Evolutionary conservation across 352 stramenopile genomes (phyloP), one percentile per base, ranked within the genome.

Genomic region (Thalassiosira pacifica): DNA sequence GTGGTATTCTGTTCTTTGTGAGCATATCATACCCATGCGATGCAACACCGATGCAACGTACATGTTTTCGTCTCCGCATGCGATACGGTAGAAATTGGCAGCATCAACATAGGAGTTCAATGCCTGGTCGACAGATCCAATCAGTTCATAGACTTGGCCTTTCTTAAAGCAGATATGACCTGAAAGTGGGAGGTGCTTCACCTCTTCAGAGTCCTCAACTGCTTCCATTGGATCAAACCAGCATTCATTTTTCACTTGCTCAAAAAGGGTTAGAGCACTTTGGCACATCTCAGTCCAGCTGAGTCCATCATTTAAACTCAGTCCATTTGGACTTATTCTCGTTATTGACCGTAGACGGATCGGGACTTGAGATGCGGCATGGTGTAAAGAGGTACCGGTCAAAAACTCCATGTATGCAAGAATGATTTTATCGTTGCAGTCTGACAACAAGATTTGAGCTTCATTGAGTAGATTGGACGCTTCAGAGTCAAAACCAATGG

Each of bases 191-290:
- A 90, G 75, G 67, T 90, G 64, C 29, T 90, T 90, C 1, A 90
- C 55, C 40, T 90, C 74, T 71, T 90, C 77, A 26, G 52, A 42
- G 27, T 78, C 48, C 29, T 83, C 70, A 59, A 71, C 68, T 8
- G 55, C 84, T 57, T 80, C 68, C 16, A 71, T n/a, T 69, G 71
- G 72, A 67, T 90, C 84, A 82, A 90, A 90, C 84, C 84, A 87
- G 26, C 79, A 87, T 67, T 83, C 78, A 79, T 85, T 82, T 75
- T 87, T 87, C 31, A 90, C 84, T 79, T 87, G 77, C 27, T 90
- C 74, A 66, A 85, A 83, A 37, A 87, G 69, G 27, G 68, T 70
- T 6, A 87, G 37, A 34, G 63, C 53, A 53, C 31, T 81, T 34
- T 72, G n/a, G 53, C 77, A 86, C 84, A 90, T 85, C 18, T 84